Base-by-base conservation (phyloP, 2,329 filamentous ascomycete genomes). In the Albophoma yamanashiensis region DNA sequence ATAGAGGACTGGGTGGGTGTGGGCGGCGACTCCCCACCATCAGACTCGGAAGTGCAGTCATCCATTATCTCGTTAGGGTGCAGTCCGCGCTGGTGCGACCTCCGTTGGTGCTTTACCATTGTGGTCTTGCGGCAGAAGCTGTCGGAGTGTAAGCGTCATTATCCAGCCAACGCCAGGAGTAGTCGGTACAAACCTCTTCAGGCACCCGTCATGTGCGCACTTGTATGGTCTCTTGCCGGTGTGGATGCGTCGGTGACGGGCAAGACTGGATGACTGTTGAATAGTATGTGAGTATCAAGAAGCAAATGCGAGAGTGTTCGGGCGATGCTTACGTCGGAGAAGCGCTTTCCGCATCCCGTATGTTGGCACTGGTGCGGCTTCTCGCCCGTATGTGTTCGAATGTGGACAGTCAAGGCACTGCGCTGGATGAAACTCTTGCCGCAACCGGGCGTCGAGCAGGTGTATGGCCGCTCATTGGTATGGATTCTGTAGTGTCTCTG, bases 61-160 rank as follows among this genome's bases (percentile, higher is more conserved):
- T 82, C 82, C 50, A 79, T 68, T 8, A 72, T 69, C 65, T 86
- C 82, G 59, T 81, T 80, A 47, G 79, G 77, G 65, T 84, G 78
- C 59, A 82, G 73, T 43, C 83, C 79, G 63, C 82, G 79, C 66
- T 85, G 82, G 67, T 87, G 83, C 1, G 82, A 84, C 34, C 83
- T 77, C 58, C 83, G 76, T 68, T 87, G 83, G 68, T 87, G 84
- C 73, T 87, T 87, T 59, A 87, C 82, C 84, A 87, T 86, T 59
- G 85, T 89, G 6, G 86, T 89, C 71, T 89, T 89, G 59, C 87
- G 80, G 72, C 86, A 89, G 70, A 89, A 89, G 71, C 86, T 88
- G 64, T 39, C 31, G 17, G n/a, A 42, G 52, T 31, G 64, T 70
- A 60, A 70, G 65, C 62, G 61, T 38, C 38, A 39, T 25, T 20